Evolutionary conservation across 2,329 filamentous ascomycete species (phyloP), one percentile per base, ranked within the genome.

Genomic region (Xylariales sp.): DNA sequence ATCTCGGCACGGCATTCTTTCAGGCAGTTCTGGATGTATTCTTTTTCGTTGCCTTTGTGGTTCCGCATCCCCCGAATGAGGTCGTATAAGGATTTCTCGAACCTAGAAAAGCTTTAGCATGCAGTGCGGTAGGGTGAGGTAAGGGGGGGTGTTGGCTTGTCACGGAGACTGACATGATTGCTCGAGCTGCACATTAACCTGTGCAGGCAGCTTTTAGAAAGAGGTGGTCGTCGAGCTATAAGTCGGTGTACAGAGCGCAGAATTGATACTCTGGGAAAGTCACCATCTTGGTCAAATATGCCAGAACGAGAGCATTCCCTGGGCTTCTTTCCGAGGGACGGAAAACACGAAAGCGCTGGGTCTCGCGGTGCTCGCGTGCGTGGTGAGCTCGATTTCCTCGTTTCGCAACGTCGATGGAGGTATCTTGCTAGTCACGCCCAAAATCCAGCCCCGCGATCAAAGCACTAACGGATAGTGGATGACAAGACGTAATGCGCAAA

Each of bases 41-140:
- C 88, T 61, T 85, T 86, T 68, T 98, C 93, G 57, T 83, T 85
- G 53, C 91, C 91, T 65, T 95, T 96, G 70, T 97, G 90, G 61
- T 91, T 93, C 50, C 93, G 84, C 58, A 98, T 72, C 55, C 93
- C 93, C 65, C 90, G 81, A 55, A 98, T 98, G 72, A 98, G 90
- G 79, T 97, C 91, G 66, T 96, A 95, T 15, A 98, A 79, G 29
- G 93, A 96, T 68, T 98, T 98, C 66, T 98, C 93, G 69, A 98
- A 98, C 93, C 90, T 97, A 47, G 14, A 25, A 18, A 27, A 16
- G n/a, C 32, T 44, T 61, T 42, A 61, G 56, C 46, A 29, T 37
- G 33, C 37, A 31, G 20, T 18, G 17, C 20, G 28, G 21, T 35
- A 15, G 10, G 18, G 24, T 12, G 28, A 15, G 13, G 15, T 23